phyloP scores from a whole-genome alignment of 2,329 filamentous ascomycete genomes.

The Talaromyces sp. region DNA sequence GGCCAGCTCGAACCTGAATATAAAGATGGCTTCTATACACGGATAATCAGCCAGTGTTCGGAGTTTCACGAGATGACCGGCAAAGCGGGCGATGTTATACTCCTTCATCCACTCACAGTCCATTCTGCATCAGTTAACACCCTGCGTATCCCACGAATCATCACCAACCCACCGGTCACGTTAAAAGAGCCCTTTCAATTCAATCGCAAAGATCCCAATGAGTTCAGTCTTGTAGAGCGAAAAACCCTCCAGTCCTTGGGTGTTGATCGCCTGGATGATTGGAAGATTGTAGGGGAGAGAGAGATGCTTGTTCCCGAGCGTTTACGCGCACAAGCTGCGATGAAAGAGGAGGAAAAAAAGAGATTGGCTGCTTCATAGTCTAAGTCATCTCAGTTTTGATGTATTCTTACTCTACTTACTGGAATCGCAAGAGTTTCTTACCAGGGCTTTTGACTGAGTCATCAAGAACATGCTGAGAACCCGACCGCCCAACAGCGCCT shows the following conservation, averaged over 20 bases:
- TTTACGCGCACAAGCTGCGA: conserved; percentile 37
- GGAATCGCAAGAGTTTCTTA: not conserved
- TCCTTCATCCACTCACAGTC: conserved; percentile 56
- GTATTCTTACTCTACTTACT: not conserved
- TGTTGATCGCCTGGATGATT: conserved; percentile 44
- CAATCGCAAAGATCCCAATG: conserved; percentile 41
- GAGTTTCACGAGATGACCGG: conserved; percentile 53
- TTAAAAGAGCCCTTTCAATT: conserved; percentile 52
- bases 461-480: no score
- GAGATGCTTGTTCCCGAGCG: conserved; percentile 47
- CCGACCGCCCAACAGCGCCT: no score
- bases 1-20: conserved; percentile 29
- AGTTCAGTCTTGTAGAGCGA: conserved; percentile 51
- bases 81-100: conserved; percentile 51
- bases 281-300: conserved; percentile 47
- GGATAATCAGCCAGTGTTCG: conserved; percentile 36
- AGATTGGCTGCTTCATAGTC: conserved; percentile 26
- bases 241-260: conserved; percentile 52
- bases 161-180: conserved; percentile 54
- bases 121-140: conserved; percentile 53
- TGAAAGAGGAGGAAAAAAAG: conserved; percentile 37
- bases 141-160: conserved; percentile 48
- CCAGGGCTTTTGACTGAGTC: no score
- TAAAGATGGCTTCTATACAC: conserved; percentile 36
- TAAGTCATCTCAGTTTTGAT: not conserved